phyloP scores from a whole-genome alignment of 192 early-diverging fungal genomes.

The Backusella morwellensis region DNA sequence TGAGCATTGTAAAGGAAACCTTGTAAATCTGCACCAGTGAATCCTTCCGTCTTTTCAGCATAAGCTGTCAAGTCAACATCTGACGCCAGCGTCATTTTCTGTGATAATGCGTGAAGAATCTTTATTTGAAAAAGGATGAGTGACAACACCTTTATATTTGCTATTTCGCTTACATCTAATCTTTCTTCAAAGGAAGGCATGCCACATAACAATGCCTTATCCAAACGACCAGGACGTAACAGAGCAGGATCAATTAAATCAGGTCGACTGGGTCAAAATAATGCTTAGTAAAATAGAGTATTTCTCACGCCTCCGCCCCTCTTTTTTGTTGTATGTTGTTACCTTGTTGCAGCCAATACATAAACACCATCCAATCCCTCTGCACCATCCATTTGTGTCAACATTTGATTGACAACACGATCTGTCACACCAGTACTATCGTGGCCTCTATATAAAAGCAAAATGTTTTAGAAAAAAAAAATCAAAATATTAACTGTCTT shows the following conservation, averaged over 20 bases:
- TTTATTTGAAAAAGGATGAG: slow-evolving; percentile 11
- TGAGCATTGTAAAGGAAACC: slow-evolving; percentile 91
- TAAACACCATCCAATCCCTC: slow-evolving; percentile 96
- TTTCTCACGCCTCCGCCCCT: not conserved
- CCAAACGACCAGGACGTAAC: slow-evolving; percentile 77
- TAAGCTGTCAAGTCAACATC: slow-evolving; percentile 61
- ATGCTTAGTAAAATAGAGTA: not conserved
- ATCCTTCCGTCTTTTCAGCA: slow-evolving; percentile 68
- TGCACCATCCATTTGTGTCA: slow-evolving; percentile 99
- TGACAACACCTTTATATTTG: no score
- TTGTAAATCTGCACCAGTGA: slow-evolving; percentile 94
- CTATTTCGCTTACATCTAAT: slow-evolving; percentile 45
- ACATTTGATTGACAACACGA: slow-evolving; percentile 96
- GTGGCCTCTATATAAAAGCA: slow-evolving; percentile 65
- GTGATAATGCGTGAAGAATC: slow-evolving; percentile 77
- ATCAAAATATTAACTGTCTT: not conserved
- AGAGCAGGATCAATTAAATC: slow-evolving; percentile 83
- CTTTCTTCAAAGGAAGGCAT: slow-evolving; percentile 79
- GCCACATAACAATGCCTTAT: slow-evolving; percentile 82
- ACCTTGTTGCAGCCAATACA: slow-evolving; percentile 91
- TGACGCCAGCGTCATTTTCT: slow-evolving; percentile 64
- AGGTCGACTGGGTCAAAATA: slow-evolving; percentile 52
- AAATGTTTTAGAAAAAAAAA: not conserved
- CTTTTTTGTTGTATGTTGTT: not conserved
- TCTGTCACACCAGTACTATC: slow-evolving; percentile 99